Evolutionary conservation across 2,329 filamentous ascomycete species (phyloP).

Genomic region (Fusarium oligoseptatum): DNA sequence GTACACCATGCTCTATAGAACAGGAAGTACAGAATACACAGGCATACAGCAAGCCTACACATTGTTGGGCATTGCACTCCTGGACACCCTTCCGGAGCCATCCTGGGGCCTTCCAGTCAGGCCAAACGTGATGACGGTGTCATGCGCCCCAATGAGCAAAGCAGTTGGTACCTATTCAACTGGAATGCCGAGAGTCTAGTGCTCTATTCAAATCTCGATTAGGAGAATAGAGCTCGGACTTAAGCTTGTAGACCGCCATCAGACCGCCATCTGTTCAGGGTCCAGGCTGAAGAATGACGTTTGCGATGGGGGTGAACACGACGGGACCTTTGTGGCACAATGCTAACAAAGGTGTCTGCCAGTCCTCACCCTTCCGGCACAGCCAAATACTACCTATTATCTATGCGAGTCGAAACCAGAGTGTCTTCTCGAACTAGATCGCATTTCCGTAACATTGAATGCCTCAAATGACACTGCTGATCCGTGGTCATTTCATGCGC

Average conservation of each 20-base stretch:
- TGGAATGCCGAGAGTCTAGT: background rate
- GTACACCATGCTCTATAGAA: background rate
- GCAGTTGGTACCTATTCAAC: background rate
- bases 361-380: background rate
- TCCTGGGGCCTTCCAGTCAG: background rate
- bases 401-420: background rate
- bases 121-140: background rate
- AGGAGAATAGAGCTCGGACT: background rate
- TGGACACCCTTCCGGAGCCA: background rate
- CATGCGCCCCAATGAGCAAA: background rate
- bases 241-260: background rate
- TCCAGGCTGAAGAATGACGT: conserved; percentile 10
- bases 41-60: background rate
- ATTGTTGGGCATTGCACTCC: background rate
- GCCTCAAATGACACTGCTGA: conserved; percentile 14
- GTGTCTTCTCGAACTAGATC: background rate
- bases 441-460: conserved; percentile 21
- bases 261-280: background rate
- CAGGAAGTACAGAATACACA: background rate
- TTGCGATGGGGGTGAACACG: conserved; percentile 1
- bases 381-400: background rate
- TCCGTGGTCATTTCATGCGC: background rate
- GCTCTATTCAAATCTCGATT: background rate
- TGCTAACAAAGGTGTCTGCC: background rate
- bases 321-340: background rate